These are phyloP conservation scores for Fusarium penzigii DNA, from an alignment of 2,329 filamentous ascomycete genomes.

Conservation along the genomic window DNA sequence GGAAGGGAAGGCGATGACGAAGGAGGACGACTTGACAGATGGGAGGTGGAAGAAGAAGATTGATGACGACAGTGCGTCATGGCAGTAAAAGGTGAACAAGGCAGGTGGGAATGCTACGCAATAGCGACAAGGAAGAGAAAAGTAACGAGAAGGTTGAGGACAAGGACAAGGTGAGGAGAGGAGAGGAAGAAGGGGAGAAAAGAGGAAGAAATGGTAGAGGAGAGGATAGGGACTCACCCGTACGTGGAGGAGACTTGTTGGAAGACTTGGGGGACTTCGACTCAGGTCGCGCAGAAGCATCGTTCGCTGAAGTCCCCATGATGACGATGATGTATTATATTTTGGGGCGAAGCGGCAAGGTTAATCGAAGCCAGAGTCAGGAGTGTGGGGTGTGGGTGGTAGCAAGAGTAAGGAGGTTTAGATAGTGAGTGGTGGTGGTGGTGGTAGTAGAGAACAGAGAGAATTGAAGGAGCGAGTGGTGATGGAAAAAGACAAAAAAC, in stretches of 20 bases:
- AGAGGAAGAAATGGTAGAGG: not conserved
- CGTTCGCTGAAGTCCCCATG: slow-evolving; percentile 49
- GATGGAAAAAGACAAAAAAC: slow-evolving; percentile 24
- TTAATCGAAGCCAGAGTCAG: slow-evolving; percentile 20
- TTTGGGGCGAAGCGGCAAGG: slow-evolving; percentile 30
- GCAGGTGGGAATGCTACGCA: not conserved
- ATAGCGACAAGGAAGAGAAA: slow-evolving; percentile 2
- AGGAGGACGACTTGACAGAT: slow-evolving; percentile 10
- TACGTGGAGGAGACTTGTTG: slow-evolving; percentile 43
- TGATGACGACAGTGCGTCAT: slow-evolving; percentile 30
- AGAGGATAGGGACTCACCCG: slow-evolving; percentile 40
- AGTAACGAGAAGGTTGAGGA: not conserved
- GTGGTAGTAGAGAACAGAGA: slow-evolving; percentile 25
- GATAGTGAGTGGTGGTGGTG: slow-evolving; percentile 4
- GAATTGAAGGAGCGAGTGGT: slow-evolving; percentile 20
- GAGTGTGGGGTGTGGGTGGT: slow-evolving; percentile 28
- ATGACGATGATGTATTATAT: slow-evolving; percentile 47
- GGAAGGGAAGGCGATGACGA: slow-evolving; percentile 22
- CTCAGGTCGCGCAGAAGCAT: slow-evolving; percentile 42
- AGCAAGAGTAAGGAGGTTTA: no score
- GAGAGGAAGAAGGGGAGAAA: slow-evolving; percentile 10
- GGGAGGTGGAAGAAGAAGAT: slow-evolving; percentile 16
- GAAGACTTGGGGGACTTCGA: slow-evolving; percentile 52
- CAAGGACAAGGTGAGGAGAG: slow-evolving; percentile 5
- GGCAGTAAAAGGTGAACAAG: slow-evolving; percentile 4